These are phyloP conservation scores for Puccinia triticina DNA, from an alignment of 1,284 basidiomycete species.

Conservation along the genomic window DNA sequence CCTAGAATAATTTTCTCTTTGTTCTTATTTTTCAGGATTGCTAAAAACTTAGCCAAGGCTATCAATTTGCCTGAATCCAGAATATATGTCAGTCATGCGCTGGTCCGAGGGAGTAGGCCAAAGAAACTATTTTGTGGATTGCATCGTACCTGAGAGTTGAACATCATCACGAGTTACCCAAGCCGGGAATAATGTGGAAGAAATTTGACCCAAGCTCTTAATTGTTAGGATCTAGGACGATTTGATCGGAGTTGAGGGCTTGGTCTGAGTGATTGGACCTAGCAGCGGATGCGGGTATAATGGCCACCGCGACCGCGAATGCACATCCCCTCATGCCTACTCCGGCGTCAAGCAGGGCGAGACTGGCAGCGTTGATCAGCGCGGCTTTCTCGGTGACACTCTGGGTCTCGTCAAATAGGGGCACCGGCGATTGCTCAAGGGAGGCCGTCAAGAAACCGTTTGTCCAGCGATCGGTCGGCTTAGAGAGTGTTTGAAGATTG, in stretches of 20 bases:
- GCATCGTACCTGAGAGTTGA: conserved; percentile 61
- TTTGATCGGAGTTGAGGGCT: not conserved
- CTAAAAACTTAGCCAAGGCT: conserved; percentile 74
- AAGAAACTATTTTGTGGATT: not conserved
- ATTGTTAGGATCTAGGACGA: conserved; percentile 44
- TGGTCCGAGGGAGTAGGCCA: not conserved
- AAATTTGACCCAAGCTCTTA: conserved; percentile 65
- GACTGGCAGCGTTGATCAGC: conserved; percentile 57
- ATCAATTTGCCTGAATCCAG: conserved; percentile 66
- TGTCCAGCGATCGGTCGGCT: conserved; percentile 64
- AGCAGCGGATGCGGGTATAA: conserved; percentile 51
- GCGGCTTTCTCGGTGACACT: conserved; percentile 56
- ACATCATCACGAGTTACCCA: conserved; percentile 71
- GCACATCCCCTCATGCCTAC: conserved; percentile 57
- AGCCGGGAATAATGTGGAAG: conserved; percentile 70
- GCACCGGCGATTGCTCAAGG: not conserved
- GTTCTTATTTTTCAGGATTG: conserved; percentile 68
- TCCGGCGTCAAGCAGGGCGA: conserved; percentile 58
- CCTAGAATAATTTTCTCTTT: conserved; percentile 85
- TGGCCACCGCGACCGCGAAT: conserved; percentile 56
- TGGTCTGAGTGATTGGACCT: not conserved
- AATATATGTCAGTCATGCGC: not conserved
- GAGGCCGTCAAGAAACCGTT: not conserved
- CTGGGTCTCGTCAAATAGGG: conserved; percentile 19
- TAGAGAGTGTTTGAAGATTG: conserved; percentile 67